phyloP scores from a whole-genome alignment of 1,139 yeast species.

The Yamadazyma siamensis region DNA sequence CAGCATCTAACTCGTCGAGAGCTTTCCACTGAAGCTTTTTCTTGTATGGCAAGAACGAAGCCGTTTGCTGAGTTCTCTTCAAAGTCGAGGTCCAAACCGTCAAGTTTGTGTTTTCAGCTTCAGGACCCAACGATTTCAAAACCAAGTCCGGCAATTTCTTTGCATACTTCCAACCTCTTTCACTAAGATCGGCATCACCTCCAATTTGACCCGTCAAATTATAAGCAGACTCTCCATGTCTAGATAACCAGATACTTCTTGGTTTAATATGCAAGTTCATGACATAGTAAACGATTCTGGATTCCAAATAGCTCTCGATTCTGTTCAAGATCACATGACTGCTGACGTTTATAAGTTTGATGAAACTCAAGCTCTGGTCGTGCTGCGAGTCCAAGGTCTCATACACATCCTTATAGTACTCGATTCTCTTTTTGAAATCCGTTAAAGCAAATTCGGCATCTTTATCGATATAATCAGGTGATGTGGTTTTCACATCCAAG shows the following conservation, averaged over 20 bases:
- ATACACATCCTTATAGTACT: conserved; percentile 68
- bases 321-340: conserved; percentile 84
- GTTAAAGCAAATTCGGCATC: conserved; percentile 69
- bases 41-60: conserved; percentile 75
- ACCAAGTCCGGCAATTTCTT: conserved; percentile 78
- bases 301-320: conserved; percentile 84
- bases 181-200: conserved; percentile 86
- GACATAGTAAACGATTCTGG: conserved; percentile 90
- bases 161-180: conserved; percentile 85
- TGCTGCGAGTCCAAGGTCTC: conserved; percentile 59
- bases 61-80: conserved; percentile 89
- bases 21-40: conserved; percentile 91
- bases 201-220: conserved; percentile 94
- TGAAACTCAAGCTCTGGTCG: conserved; percentile 73
- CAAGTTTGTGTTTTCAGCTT: conserved; percentile 57
- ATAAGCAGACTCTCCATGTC: conserved; percentile 94
- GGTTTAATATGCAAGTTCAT: conserved; percentile 95
- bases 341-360: conserved; percentile 82
- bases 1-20: conserved; percentile 94
- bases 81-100: conserved; percentile 97
- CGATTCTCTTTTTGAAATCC: conserved; percentile 73
- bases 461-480: conserved; percentile 78
- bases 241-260: conserved; percentile 84
- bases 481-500: conserved; percentile 77
- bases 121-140: conserved; percentile 66